A percentile compares a stretch with the other conserved stretches of the same genome.
Conservation (phyloP, 176 grass and related monocot species). For the Triticum turgidum region DNA sequence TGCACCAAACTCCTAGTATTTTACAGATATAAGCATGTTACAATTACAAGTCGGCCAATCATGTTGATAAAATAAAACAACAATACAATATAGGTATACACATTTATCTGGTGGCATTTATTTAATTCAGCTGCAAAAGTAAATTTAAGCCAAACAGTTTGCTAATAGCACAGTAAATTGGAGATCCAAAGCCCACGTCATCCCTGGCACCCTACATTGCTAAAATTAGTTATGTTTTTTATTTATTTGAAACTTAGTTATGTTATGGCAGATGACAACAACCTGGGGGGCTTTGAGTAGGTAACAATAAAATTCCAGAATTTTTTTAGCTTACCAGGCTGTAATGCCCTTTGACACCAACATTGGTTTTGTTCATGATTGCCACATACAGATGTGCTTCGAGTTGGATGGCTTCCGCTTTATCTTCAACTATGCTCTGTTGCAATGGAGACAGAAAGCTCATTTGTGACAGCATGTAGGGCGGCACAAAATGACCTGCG, state of each 20-base stretch:
- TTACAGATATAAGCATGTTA: background rate
- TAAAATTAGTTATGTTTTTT: background rate
- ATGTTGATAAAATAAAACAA: background rate
- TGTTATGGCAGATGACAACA: background rate
- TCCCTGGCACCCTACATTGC: background rate
- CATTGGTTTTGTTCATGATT: background rate
- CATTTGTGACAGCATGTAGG: background rate
- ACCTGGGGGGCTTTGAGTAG: background rate
- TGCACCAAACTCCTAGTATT: conserved; percentile 27
- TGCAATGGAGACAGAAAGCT: background rate
- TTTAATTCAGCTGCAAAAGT: background rate
- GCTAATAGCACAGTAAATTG: too few species aligned
- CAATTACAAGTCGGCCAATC: background rate
- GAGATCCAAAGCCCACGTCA: background rate
- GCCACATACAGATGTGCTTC: background rate
- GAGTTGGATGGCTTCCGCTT: background rate
- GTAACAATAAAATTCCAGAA: background rate
- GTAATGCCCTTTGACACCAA: background rate
- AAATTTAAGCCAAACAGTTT: background rate
- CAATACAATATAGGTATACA: background rate
- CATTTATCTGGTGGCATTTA: background rate
- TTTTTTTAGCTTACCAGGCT: background rate
- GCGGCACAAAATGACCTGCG: background rate
- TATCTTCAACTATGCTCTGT: background rate
- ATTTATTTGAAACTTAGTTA: too few species aligned